Base-by-base conservation (phyloP, 371 early-diverging fungal genomes). In the Mucor mucedo region DNA sequence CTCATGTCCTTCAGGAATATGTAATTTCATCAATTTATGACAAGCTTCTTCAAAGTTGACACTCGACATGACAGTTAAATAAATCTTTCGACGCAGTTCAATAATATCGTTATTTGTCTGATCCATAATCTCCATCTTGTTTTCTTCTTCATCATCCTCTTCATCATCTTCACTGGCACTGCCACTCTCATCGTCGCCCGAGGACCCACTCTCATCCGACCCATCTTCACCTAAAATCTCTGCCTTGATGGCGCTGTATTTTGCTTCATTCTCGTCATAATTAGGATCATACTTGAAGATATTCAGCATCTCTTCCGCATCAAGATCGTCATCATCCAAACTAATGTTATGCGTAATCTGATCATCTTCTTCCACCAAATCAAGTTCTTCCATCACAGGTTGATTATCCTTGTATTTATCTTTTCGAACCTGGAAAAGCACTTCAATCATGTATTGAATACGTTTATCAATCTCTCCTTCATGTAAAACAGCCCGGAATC, bases 401-500 rank as follows among this genome's bases (percentile, higher is more conserved):
- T 87, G 89, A 64, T 91, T 90, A 59, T 92, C 91, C 70, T 96
- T 95, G 82, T 92, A 98, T 68, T 93, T 95, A 58, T 97, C 97
- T 61, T 93, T 92, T 39, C 98, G 87, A 10, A 95, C 88, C 80
- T 97, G 97, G 76, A 98, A 96, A 29, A 98, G 71, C 5, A 96
- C 97, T 79, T 98, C 98, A 44, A 98, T 91, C 96, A 97, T 97
- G 69, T 97, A 98, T 72, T 98, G 96, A 4, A 93, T 89, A 65
- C 98, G 91, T 69, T 93, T 94, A 66, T 97, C 96, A 50, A 98
- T 92, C 52, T 89, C 84, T 16, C 95, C 95, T 66, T 98, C 98
- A 68, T 97, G 96, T 57, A 98, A 75, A 58, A 98, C 93, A 13
- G 90, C 85, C 38, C 97, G 87, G 70, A 98, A 95, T 2, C 95